Base-by-base conservation (phyloP, 768 basidiomycete species). In the Cystobasidium tubakii region DNA sequence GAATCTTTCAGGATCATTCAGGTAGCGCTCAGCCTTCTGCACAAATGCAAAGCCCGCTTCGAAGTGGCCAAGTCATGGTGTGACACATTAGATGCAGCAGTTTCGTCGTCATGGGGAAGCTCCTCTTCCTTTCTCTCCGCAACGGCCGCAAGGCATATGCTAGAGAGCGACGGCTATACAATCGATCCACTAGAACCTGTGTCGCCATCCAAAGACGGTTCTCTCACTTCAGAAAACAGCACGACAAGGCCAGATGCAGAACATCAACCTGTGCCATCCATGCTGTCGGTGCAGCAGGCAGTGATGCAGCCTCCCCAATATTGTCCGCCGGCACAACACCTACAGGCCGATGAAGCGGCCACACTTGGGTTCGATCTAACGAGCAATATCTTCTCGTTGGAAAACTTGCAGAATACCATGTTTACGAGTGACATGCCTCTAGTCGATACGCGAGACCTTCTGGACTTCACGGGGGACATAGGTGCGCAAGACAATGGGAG, bases 31-130 rank as follows among this genome's bases (percentile, higher is more conserved):
- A n/a, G 27, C 21, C 53, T 54, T 19, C 21, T 54, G 21, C 53
- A 54, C 6, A 54, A 54, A 54, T 54, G 53, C 27, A 54, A n/a
- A 54, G 53, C 53, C 4, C 53, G 53, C 27, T 54, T 54, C 53
- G 53, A 54, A 54, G 27, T 54, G 7, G 53, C 53, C 27, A 29
- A 54, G 21, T n/a, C 53, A 6, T 54, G 53, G 53, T 54, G 53
- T 54, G 53, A 54, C 10, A 54, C 53, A 10, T 19, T 54, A 54
- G 7, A 54, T 6, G 53, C 53, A 4, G 53, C 53, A 19, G 21
- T n/a, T 29, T 29, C n/a, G 53, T n/a, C n/a, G n/a, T n/a, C n/a
- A n/a, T n/a, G n/a, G n/a, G n/a, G 6, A 7, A 54, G 53, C 27
- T 54, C 53, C 10, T 6, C 53, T n/a, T 54, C 53, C 10, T n/a